These are phyloP conservation scores for Paratinospora sagittata DNA, from an alignment of 164 flowering plant genomes.

Conservation along the genomic window DNA sequence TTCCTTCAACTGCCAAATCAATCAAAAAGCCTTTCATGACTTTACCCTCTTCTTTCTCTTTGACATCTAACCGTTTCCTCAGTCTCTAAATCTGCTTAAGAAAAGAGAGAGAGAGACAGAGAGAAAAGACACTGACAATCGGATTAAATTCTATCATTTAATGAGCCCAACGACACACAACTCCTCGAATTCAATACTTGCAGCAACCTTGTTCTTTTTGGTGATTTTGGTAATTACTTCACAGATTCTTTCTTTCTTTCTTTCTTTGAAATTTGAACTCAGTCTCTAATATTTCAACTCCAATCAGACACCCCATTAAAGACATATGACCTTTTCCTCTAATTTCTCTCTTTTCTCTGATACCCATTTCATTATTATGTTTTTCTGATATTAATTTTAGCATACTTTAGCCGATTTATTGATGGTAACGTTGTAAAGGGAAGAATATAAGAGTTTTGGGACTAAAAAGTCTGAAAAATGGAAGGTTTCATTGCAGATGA, in stretches of 20 bases:
- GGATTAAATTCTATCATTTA: constrained; percentile 37
- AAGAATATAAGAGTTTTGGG: constrained; percentile 7
- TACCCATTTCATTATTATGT: constrained; percentile 1
- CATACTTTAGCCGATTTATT: too few species aligned
- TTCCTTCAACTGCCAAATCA: too few species aligned
- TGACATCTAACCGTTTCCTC: too few species aligned
- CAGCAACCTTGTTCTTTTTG: constrained; percentile 16
- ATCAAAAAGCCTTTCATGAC: too few species aligned
- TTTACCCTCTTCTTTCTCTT: too few species aligned
- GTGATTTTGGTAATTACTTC: constrained; percentile 3
- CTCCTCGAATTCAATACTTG: constrained; percentile 32
- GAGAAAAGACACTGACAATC: constrained; percentile 5
- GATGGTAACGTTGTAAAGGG: neutral
- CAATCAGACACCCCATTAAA: constrained; percentile 9
- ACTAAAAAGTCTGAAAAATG: constrained; percentile 21
- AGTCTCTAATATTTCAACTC: neutral
- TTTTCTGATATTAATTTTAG: neutral
- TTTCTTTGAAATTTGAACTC: constrained; percentile 1
- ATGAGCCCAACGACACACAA: constrained; percentile 45
- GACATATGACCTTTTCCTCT: constrained; percentile 1
- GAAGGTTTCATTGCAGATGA: constrained; percentile 24
- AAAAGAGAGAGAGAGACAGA: constrained; percentile 1
- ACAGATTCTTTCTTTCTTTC: constrained; percentile 2
- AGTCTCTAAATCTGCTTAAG: too few species aligned
- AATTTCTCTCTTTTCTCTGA: neutral